Base-by-base conservation (phyloP, 2,329 filamentous ascomycete genomes). In the Curvularia verruculosa region DNA sequence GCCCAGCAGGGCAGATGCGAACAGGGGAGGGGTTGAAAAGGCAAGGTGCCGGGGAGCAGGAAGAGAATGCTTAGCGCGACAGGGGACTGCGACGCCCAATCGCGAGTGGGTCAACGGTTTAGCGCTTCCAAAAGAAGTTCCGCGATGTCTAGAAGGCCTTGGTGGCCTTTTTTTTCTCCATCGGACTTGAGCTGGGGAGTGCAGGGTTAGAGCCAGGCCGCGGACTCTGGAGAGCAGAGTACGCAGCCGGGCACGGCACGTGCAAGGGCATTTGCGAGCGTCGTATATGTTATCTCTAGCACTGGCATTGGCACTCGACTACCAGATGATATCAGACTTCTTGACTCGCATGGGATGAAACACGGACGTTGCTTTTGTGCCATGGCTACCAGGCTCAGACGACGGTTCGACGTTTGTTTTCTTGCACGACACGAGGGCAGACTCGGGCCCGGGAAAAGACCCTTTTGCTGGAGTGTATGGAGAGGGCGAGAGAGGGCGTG, bases 91-190 rank as follows among this genome's bases (percentile, higher is more conserved):
- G 29, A 37, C 54, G 60, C 70, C 67, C 29, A 75, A 75, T 74
- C 63, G 72, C 57, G 50, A 59, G 57, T 60, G 58, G 48, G 40
- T 34, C 58, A 65, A 63, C 63, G 56, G 59, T 49, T 58, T 66
- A 60, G 62, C 61, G 62, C 67, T 66, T 53, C 54, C 56, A 61
- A 54, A 54, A 47, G 10, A 19, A 34, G 51, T 56, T 55, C 54
- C 63, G 67, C 67, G 64, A 73, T 72, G 69, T 60, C 61, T 62
- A 41, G 61, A 65, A 55, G 55, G 24, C 56, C 8, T 29, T 52
- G 60, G 54, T 61, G 61, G 59, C 53, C 29, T 46, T 60, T 60
- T 56, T 61, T 54, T 26, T 44, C n/a, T n/a, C n/a, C n/a, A n/a
- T 4, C 23, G 23, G 54, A 29, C 26, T 9, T 29, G 26, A 9